Percentiles rank a stretch among this genome's conserved stretches.
These are phyloP conservation scores for Lactarius indigo DNA, from an alignment of 768 basidiomycete genomes.

Conservation along the genomic window DNA sequence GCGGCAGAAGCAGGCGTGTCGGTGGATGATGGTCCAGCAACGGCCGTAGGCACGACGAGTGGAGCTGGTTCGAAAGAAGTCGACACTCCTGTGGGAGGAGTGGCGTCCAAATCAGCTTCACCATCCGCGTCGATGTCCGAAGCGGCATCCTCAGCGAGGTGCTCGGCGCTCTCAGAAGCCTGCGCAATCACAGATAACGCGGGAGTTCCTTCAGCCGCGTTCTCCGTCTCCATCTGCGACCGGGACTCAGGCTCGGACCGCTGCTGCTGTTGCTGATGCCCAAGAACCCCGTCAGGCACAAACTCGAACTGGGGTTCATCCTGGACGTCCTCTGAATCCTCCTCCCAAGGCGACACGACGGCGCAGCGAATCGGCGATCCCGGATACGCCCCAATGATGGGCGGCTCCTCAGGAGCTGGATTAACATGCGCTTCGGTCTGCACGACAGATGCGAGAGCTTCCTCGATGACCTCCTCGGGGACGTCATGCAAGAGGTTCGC, in stretches of 20 bases:
- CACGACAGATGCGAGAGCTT: conserved; percentile 8
- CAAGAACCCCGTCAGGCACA: neutral
- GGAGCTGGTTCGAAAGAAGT: neutral
- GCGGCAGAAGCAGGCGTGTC: conserved; percentile 8
- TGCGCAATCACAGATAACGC: conserved; percentile 15
- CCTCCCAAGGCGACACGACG: conserved; percentile 26
- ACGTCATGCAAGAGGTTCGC: conserved; percentile 5
- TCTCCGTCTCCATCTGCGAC: neutral
- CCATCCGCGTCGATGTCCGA: conserved; percentile 21
- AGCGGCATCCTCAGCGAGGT: conserved; percentile 16
- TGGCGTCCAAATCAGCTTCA: conserved; percentile 14
- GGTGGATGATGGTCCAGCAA: neutral
- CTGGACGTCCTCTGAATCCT: conserved; percentile 1
- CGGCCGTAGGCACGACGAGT: neutral
- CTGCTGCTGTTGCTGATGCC: neutral
- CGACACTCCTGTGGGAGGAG: neutral
- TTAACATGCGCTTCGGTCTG: conserved; percentile 11
- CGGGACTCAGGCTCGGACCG: neutral
- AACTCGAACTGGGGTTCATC: neutral
- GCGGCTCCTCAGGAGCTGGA: conserved; percentile 33
- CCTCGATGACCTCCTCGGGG: conserved; percentile 9
- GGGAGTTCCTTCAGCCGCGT: neutral
- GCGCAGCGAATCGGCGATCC: conserved; percentile 34
- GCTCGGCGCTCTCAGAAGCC: conserved; percentile 18
- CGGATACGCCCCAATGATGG: conserved; percentile 45